phyloP scores from a whole-genome alignment of 768 basidiomycete genomes.

The Boletus patriciae region DNA sequence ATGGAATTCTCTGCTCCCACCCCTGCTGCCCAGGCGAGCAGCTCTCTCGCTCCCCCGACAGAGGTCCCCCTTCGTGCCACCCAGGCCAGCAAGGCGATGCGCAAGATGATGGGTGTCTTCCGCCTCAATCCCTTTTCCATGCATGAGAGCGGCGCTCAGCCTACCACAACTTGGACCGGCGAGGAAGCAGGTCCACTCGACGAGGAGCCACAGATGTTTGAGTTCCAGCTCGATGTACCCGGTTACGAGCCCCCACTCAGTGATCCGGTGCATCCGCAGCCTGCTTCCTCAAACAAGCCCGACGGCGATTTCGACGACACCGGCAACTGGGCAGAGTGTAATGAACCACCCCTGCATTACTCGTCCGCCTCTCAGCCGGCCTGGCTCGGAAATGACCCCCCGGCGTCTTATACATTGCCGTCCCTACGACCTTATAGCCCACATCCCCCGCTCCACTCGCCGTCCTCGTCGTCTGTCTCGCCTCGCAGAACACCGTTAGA shows the following conservation, averaged over 20 bases:
- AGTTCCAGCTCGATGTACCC: constrained; percentile 57
- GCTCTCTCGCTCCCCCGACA: constrained; percentile 51
- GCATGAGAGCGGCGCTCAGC: constrained; percentile 49
- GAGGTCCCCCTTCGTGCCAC: constrained; percentile 77
- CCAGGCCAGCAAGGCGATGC: constrained; percentile 68
- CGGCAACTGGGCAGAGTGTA: constrained; percentile 26
- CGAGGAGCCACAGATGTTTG: constrained; percentile 59
- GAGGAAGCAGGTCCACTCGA: constrained; percentile 60
- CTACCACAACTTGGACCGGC: constrained; percentile 44
- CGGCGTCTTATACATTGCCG: constrained; percentile 30
- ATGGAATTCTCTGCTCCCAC: constrained; percentile 35
- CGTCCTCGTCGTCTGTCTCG: constrained; percentile 26
- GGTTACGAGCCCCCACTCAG: constrained; percentile 24
- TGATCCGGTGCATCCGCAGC: constrained; percentile 21
- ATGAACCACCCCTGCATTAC: constrained; percentile 21
- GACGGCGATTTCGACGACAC: constrained; percentile 21
- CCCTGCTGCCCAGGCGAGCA: constrained; percentile 35
- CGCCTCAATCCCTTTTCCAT: constrained; percentile 75
- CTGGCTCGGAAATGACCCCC: constrained; percentile 32
- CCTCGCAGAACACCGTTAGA: constrained; percentile 29
- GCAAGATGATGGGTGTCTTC: constrained; percentile 75
- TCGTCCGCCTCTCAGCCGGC: constrained; percentile 21
- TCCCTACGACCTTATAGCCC: constrained; percentile 32
- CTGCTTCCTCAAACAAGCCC: constrained; percentile 1
- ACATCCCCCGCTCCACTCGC: constrained; percentile 27